Evolutionary conservation across 108 stramenopile genomes (phyloP).

Genomic region (Ochromonas danica): DNA sequence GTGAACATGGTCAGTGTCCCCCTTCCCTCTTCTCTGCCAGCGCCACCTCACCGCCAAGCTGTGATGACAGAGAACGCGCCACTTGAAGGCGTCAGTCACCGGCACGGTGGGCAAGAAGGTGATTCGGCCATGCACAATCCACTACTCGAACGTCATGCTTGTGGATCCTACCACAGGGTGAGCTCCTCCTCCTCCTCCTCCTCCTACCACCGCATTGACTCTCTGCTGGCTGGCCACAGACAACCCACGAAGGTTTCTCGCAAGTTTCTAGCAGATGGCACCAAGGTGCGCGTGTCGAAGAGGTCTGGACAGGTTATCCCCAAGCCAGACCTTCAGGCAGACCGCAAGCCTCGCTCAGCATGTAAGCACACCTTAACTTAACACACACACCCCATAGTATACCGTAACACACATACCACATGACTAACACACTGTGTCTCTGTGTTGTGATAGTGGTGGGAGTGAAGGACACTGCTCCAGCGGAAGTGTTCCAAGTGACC

Average conservation of each 20-base stretch:
- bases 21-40: constrained; percentile 26
- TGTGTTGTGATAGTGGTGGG: neutral
- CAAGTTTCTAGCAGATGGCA: constrained; percentile 79
- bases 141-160: constrained; percentile 76
- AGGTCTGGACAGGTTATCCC: constrained; percentile 86
- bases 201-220: too few species aligned
- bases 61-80: constrained; percentile 63
- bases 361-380: too few species aligned
- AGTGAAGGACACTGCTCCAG: neutral
- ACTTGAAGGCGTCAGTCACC: constrained; percentile 30
- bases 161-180: constrained; percentile 49
- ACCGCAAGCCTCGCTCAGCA: neutral
- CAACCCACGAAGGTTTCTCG: constrained; percentile 74
- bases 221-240: too few species aligned
- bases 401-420: neutral
- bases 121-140: constrained; percentile 57
- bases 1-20: constrained; percentile 65
- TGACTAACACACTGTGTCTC: neutral
- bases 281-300: constrained; percentile 86
- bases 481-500: neutral
- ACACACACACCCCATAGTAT: too few species aligned
- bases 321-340: constrained; percentile 57
- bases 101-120: neutral
- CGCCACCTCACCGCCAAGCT: constrained; percentile 68
- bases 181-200: constrained; percentile 27